Percentiles rank a stretch among this genome's conserved stretches.
Evolutionary conservation across 768 basidiomycete genomes (phyloP).

Genomic region (Mycena pura): DNA sequence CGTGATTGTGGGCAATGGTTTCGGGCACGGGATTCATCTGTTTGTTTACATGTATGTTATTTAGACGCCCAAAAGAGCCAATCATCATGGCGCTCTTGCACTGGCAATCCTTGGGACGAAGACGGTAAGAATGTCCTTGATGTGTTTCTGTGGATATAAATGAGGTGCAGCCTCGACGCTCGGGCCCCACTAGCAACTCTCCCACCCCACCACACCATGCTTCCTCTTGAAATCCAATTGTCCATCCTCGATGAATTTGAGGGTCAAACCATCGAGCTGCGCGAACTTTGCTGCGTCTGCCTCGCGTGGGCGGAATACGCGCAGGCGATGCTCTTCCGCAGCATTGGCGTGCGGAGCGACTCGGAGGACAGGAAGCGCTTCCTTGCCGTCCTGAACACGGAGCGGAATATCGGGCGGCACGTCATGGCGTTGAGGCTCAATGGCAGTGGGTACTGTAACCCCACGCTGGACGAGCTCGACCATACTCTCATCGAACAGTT

Average conservation of each 20-base stretch:
- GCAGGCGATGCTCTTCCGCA: conserved; percentile 14
- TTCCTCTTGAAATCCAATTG: conserved; percentile 14
- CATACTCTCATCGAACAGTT: background rate
- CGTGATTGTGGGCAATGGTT: too few relatives aligned
- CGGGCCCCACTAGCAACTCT: too few relatives aligned
- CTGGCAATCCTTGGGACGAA: too few relatives aligned
- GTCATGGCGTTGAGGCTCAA: background rate
- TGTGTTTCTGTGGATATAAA: too few relatives aligned
- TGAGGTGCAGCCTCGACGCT: too few relatives aligned
- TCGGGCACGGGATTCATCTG: too few relatives aligned
- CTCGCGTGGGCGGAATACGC: conserved; percentile 13
- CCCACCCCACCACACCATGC: too few relatives aligned
- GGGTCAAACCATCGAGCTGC: background rate
- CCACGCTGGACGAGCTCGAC: background rate
- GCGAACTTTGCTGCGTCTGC: background rate
- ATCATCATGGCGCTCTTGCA: too few relatives aligned
- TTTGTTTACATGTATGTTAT: too few relatives aligned
- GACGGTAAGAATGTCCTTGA: too few relatives aligned
- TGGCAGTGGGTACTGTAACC: background rate
- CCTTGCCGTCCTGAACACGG: background rate
- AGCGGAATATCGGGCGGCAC: background rate
- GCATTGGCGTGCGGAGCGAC: conserved; percentile 1
- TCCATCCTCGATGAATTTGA: conserved; percentile 15
- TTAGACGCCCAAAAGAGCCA: too few relatives aligned
- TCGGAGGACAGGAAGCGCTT: background rate